Percentiles rank a stretch among this genome's conserved stretches.
Conservation (phyloP, 805 yeast genomes). For the Wickerhamomyces chaumierensis region DNA sequence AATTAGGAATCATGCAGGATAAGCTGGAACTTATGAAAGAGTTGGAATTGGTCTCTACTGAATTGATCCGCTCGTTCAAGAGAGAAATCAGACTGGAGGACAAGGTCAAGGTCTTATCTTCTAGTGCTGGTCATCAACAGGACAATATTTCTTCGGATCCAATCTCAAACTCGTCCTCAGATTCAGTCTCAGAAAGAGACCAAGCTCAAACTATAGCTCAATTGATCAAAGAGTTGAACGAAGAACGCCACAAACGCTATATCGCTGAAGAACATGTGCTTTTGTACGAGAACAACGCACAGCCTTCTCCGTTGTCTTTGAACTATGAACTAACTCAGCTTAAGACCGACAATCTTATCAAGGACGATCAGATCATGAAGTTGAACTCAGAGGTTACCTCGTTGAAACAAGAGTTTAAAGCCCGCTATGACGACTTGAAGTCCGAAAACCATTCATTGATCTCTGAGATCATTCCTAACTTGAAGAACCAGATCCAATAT, state of each 20-base stretch:
- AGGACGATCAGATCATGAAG: slow-evolving; percentile 37
- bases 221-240: slow-evolving; percentile 44
- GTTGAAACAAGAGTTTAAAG: slow-evolving; percentile 17
- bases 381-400: slow-evolving; percentile 35
- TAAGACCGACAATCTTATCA: slow-evolving; percentile 32
- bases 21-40: slow-evolving; percentile 50
- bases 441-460: slow-evolving; percentile 28
- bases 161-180: too few species aligned
- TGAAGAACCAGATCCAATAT: slow-evolving; percentile 30
- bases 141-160: too few species aligned
- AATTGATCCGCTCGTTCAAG: slow-evolving; percentile 59
- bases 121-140: background rate
- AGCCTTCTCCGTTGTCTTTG: slow-evolving; percentile 44
- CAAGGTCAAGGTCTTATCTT: slow-evolving; percentile 16
- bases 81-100: slow-evolving; percentile 56
- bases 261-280: slow-evolving; percentile 64
- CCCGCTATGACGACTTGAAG: slow-evolving; percentile 22
- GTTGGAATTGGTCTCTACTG: slow-evolving; percentile 57
- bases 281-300: slow-evolving; percentile 38
- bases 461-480: slow-evolving; percentile 32
- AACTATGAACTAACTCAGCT: slow-evolving; percentile 45
- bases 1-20: slow-evolving; percentile 48
- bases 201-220: slow-evolving; percentile 34
- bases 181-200: slow-evolving; percentile 19
- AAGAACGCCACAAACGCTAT: slow-evolving; percentile 54